phyloP scores from a whole-genome alignment of 2,329 filamentous ascomycete genomes.

The Phaeosphaeriaceae sp. region DNA sequence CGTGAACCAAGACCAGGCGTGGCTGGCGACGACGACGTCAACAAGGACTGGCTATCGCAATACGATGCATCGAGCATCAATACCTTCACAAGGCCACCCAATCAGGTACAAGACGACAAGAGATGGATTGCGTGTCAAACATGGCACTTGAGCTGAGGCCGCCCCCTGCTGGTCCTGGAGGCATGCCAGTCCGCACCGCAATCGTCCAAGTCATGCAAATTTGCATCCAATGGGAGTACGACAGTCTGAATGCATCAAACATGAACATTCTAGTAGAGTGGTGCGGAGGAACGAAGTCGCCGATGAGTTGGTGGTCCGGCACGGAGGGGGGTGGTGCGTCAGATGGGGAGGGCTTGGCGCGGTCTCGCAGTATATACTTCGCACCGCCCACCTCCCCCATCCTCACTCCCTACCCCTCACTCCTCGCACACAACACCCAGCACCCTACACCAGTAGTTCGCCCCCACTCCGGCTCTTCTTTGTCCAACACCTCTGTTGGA shows the following conservation, averaged over 20 bases:
- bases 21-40: slow-evolving; percentile 1
- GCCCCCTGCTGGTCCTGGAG: slow-evolving; percentile 10
- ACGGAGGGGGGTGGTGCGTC: slow-evolving; percentile 12
- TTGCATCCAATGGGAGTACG: not conserved
- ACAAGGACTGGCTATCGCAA: not conserved
- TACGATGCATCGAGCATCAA: slow-evolving; percentile 4
- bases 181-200: slow-evolving; percentile 6
- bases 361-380: slow-evolving; percentile 27
- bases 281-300: not conserved
- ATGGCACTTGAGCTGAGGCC: slow-evolving; percentile 3
- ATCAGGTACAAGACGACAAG: not conserved
- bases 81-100: not conserved
- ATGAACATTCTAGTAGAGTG: not conserved
- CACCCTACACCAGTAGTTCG: slow-evolving; percentile 7
- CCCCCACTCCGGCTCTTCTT: slow-evolving; percentile 4
- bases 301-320: slow-evolving; percentile 12
- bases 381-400: slow-evolving; percentile 26
- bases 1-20: not conserved
- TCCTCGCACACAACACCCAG: slow-evolving; percentile 7
- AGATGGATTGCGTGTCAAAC: not conserved
- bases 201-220: not conserved
- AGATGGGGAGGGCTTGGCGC: slow-evolving; percentile 25
- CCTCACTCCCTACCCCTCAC: slow-evolving; percentile 13
- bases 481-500: slow-evolving; percentile 1
- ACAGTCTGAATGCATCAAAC: not conserved